Evolutionary conservation across 352 stramenopile species (phyloP), one percentile per base, ranked within the genome.

Genomic region (Phytopythium vexans): DNA sequence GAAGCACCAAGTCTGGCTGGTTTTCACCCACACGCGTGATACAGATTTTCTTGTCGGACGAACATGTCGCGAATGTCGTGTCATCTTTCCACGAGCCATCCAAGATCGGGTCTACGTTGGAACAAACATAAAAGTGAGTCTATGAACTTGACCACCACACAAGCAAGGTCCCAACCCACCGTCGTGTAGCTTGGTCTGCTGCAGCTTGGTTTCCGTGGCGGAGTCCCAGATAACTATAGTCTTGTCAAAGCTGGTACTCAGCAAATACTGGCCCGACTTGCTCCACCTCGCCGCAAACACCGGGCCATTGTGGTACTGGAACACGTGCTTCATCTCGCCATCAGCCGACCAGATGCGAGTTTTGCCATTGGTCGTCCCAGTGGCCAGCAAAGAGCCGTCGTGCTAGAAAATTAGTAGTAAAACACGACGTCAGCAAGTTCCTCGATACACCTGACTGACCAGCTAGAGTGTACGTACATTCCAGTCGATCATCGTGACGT

Each of bases 401-500:
- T 82, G 61, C 83, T 94, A 57, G 14, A 66, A 41, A 49, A 40
- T 16, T 16, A 21, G 49, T 16, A 41, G 21, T 58, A 5, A 47
- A 66, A 4, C 48, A 41, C 12, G 46, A 43, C 21, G 31, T 79
- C 40, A 83, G 59, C 41, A 51, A 11, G 16, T 21, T 31, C 6
- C 41, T 35, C 41, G 7, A 48, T 6, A 38, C 8, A 16, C n/a
- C 42, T 36, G 10, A 41, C 15, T 27, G 51, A 53, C 8, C 6
- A 16, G 6, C 36, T 3, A 55, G 4, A 36, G 0, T 8, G 4
- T n/a, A 88, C 84, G 62, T 63, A 97, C 90, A 49, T 90, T 98
- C 96, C 96, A 99, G 74, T 98, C 96, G 39, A 99, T 74, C 43
- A 95, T 99, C 42, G 96, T 99, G 6, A 99, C 96, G 68, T 99